Evolutionary conservation across 176 grass and related monocot genomes (phyloP), one percentile per base, ranked within the genome.

Genomic region (Aegilops longissima): DNA sequence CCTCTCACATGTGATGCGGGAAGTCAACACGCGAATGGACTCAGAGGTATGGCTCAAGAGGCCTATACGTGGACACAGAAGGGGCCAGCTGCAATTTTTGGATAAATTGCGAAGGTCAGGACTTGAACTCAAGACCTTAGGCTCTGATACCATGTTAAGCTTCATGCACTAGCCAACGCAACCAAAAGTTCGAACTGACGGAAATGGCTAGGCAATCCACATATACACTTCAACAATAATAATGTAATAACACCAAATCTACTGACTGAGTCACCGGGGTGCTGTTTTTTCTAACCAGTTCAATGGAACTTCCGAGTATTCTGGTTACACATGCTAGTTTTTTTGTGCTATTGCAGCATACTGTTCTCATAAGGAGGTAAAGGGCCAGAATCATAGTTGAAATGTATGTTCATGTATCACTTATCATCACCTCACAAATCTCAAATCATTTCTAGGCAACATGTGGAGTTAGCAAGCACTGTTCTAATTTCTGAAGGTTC

Each of bases 381-480:
- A 70, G 80, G 42, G 44, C 31, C 80, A 54, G 80, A 54, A 36
- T 35, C 3, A 52, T 34, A 82, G 63, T 69, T 82, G 63, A 30
- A 49, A 68, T 67, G 4, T 45, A 81, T 65, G 66, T 45, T n/a
- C 27, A 68, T 52, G 79, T 30, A 80, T 80, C 61, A 80, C 78
- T 39, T 31, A 30, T 65, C 38, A 66, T 66, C 39, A 81, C 17
- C 16, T 81, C 9, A 81, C 9, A 47, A 66, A 56, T 77, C 73
- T 65, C n/a, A 77, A 77, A 77, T 54, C 1, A 80, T 80, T 80
- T 64, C 13, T 63, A 63, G 77, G 34, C 61, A 63, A 54, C 34
- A 25, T 79, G 12, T 62, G 24, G 75, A 77, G 12, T 79, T 38
- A 61, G 11, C 45, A 24, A 59, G 24, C 9, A 24, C 21, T 7